Base-by-base conservation (phyloP, 2,329 filamentous ascomycete genomes). In the Ophiostoma perfectum region DNA sequence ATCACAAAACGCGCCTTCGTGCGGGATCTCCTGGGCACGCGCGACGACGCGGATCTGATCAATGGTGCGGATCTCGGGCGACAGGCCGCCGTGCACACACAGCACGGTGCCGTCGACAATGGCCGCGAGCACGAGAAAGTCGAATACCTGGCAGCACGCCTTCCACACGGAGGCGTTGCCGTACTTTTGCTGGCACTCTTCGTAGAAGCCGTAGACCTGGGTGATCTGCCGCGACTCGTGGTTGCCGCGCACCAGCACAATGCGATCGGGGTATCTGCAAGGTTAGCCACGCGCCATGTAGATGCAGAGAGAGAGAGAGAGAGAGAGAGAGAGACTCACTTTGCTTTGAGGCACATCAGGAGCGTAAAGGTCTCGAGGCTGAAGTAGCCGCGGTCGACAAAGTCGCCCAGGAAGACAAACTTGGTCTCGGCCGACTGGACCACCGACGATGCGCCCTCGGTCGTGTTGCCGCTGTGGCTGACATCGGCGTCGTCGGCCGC, bases 161-260 rank as follows among this genome's bases (percentile, higher is more conserved):
- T 99, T 96, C 95, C 95, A 99, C n/a, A 99, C 95, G 65, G 96
- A 97, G 12, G 95, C 93, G 76, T 97, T 98, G 76, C 95, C 95
- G 78, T 99, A 99, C 80, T 99, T 99, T 75, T 95, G 90, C 68
- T 93, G 93, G 79, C 95, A 99, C 78, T 99, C 95, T 70, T 96
- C 97, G 79, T 99, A 99, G 80, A 99, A 99, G 67, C 95, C 95
- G 78, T 99, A 99, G 36, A 96, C 97, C 76, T 99, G 95, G 8
- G 95, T 99, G 72, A 99, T 96, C 75, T 96, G 95, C 72, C 95
- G 89, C 39, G 93, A 97, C 80, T 99, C 95, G 81, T 99, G 95
- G 79, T 99, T 99, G 71, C 95, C 95, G 73, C 95, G 91, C 73
- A 99, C 97, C 9, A 99, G 88, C 75, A 98, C 93, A 67, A 99